Percentiles rank a stretch among this genome's conserved stretches.
Evolutionary conservation across 163 green algal genomes (phyloP).

Genomic region (Coccomyxa subellipsoidea): DNA sequence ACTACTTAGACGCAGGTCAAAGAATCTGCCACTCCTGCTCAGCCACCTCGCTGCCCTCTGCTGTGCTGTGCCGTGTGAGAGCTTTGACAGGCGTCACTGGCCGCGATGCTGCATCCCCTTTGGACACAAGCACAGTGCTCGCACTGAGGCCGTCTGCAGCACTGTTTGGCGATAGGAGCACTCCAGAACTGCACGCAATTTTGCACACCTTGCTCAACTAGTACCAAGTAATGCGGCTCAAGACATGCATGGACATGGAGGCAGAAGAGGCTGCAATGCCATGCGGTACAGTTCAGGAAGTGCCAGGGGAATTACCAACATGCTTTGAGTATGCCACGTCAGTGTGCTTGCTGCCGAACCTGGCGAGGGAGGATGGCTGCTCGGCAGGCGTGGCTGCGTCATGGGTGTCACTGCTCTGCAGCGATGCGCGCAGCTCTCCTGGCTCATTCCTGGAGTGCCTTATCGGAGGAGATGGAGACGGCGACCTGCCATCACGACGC

Average conservation of each 20-base stretch:
- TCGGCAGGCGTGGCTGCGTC: neutral
- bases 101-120: neutral
- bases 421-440: neutral
- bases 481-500: neutral
- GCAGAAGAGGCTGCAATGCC: neutral
- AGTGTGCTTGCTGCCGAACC: neutral
- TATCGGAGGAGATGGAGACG: neutral
- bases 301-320: neutral
- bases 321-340: neutral
- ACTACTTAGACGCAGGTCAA: neutral
- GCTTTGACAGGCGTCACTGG: neutral
- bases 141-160: neutral
- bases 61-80: neutral
- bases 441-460: neutral
- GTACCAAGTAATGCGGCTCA: neutral
- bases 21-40: conserved; percentile 1
- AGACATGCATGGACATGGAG: no score
- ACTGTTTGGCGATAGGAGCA: neutral
- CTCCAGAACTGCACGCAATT: neutral
- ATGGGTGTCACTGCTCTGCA: neutral
- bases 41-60: neutral
- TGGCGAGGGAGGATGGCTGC: neutral
- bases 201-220: neutral
- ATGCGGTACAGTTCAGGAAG: neutral
- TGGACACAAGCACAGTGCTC: neutral